phyloP scores from a whole-genome alignment of 805 yeast genomes.

The Pichia californica region DNA sequence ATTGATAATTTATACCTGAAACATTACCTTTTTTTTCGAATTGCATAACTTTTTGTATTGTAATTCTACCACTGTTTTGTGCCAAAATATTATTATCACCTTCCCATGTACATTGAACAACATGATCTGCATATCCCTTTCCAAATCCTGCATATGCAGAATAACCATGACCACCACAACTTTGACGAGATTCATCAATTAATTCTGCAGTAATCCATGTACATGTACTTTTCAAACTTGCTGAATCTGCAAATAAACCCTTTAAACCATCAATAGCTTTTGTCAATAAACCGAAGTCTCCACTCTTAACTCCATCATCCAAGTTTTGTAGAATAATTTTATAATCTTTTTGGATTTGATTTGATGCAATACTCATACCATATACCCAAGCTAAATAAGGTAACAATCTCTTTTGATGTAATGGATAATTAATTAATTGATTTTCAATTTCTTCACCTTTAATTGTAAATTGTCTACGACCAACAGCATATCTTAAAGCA shows the following conservation, averaged over 20 bases:
- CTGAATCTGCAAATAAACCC: constrained; percentile 75
- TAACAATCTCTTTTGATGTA: constrained; percentile 81
- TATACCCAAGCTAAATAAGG: constrained; percentile 81
- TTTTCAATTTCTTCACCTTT: constrained; percentile 45
- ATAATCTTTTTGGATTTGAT: constrained; percentile 50
- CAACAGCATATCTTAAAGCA: constrained; percentile 84
- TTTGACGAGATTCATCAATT: constrained; percentile 86
- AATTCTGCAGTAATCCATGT: constrained; percentile 80
- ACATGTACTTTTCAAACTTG: constrained; percentile 80
- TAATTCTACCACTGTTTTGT: constrained; percentile 76
- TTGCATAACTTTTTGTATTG: constrained; percentile 43
- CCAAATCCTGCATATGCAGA: constrained; percentile 91
- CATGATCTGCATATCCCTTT: constrained; percentile 86
- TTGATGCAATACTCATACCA: constrained; percentile 67
- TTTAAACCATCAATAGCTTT: constrained; percentile 57
- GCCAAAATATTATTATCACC: constrained; percentile 90
- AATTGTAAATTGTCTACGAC: constrained; percentile 75
- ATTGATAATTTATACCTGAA: constrained; percentile 31
- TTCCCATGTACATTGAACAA: constrained; percentile 98
- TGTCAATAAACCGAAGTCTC: constrained; percentile 38
- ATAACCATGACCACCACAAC: constrained; percentile 96
- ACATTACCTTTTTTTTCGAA: constrained; percentile 35
- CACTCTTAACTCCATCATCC: constrained; percentile 45
- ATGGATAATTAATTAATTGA: constrained; percentile 77
- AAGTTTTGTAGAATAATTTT: constrained; percentile 44